A percentile compares a stretch with the other conserved stretches of the same genome.
These are phyloP conservation scores for Ascochyta viciae-villosae DNA, from an alignment of 2,329 filamentous ascomycete species.

Conservation along the genomic window DNA sequence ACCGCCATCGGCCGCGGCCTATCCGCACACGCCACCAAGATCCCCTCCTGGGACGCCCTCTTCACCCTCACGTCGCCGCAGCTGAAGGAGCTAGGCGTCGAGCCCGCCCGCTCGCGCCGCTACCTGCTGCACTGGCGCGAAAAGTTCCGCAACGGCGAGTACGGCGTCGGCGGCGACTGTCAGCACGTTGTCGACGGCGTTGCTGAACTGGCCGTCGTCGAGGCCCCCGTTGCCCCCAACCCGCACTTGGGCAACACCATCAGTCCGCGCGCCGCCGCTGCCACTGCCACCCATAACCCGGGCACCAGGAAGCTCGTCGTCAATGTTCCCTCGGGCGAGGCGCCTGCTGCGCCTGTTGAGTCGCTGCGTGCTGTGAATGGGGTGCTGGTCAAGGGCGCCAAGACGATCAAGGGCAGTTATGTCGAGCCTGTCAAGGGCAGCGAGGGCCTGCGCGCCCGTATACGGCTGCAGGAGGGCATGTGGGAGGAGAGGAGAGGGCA, in stretches of 20 bases:
- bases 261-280: constrained; percentile 40
- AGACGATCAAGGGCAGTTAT: constrained; percentile 77
- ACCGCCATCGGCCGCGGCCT: constrained; percentile 89
- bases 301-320: constrained; percentile 66
- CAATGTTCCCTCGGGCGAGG: constrained; percentile 59
- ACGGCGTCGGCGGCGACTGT: constrained; percentile 84
- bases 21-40: constrained; percentile 81
- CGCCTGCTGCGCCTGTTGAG: constrained; percentile 43
- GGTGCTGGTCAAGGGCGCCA: constrained; percentile 72
- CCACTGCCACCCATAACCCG: constrained; percentile 61
- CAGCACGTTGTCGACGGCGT: constrained; percentile 69
- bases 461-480: constrained; percentile 82
- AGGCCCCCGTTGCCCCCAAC: constrained; percentile 55
- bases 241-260: constrained; percentile 34
- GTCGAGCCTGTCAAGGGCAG: constrained; percentile 71
- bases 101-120: constrained; percentile 79
- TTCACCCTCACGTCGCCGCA: constrained; percentile 82
- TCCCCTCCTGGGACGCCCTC: constrained; percentile 87
- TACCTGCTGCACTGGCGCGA: constrained; percentile 91
- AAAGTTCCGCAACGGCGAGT: constrained; percentile 77
- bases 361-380: constrained; percentile 64
- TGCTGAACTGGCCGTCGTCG: constrained; percentile 65
- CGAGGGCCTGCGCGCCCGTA: constrained; percentile 65
- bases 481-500: constrained; percentile 88
- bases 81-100: constrained; percentile 81